These are phyloP conservation scores for Lenwebbia sp. DNA, from an alignment of 345 rosid species.

Conservation along the genomic window DNA sequence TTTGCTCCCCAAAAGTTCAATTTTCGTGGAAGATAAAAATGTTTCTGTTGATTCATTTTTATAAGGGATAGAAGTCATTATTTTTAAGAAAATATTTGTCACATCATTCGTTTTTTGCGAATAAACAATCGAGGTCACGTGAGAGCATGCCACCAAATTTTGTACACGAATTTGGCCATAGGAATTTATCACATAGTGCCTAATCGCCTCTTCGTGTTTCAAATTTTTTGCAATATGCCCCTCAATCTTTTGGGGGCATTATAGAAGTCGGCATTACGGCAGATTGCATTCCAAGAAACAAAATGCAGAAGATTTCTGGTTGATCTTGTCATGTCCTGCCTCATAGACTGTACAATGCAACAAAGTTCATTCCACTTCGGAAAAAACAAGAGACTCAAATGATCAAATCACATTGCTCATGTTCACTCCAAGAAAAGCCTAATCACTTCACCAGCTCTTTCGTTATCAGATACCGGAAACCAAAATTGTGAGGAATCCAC, in stretches of 20 bases:
- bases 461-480: slow-evolving; percentile 75
- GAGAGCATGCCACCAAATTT: too few relatives aligned
- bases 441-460: slow-evolving; percentile 63
- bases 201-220: too few relatives aligned
- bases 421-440: neutral
- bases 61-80: too few relatives aligned
- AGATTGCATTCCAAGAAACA: neutral
- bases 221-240: too few relatives aligned
- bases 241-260: neutral
- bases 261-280: neutral
- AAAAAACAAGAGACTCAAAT: neutral
- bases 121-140: too few relatives aligned
- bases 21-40: neutral
- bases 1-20: neutral
- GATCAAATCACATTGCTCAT: neutral
- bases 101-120: too few relatives aligned
- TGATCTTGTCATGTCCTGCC: neutral
- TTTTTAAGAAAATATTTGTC: too few relatives aligned
- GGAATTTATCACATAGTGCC: too few relatives aligned
- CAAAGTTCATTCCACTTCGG: neutral
- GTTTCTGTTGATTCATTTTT: too few relatives aligned
- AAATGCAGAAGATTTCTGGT: neutral
- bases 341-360: neutral
- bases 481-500: slow-evolving; percentile 82
- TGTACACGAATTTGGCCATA: too few relatives aligned